These are phyloP conservation scores for Plasmodium ovale DNA, from an alignment of 169 alveolate genomes.

Conservation along the genomic window DNA sequence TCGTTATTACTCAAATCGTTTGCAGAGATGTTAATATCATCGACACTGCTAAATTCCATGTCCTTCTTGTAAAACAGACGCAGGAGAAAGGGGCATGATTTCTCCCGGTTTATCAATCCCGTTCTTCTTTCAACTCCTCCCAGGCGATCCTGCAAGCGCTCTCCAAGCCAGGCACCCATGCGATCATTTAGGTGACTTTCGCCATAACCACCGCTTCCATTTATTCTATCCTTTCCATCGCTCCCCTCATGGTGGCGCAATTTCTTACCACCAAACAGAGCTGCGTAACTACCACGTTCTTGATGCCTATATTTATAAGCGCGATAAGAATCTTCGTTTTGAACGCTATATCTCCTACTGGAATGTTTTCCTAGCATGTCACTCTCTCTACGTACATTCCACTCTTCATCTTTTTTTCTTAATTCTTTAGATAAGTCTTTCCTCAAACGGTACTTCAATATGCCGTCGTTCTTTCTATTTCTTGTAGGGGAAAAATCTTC, in stretches of 20 bases:
- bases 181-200: no score
- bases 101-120: constrained; percentile 66
- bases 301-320: no score
- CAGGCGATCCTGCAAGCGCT: no score
- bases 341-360: no score
- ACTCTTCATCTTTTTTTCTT: background rate
- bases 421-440: background rate
- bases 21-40: constrained; percentile 6
- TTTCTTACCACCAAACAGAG: background rate
- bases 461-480: background rate
- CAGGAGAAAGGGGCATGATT: constrained; percentile 58
- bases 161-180: no score
- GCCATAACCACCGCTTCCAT: no score
- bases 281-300: background rate
- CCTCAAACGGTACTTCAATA: background rate
- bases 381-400: background rate
- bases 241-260: background rate
- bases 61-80: constrained; percentile 58
- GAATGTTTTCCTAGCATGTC: no score
- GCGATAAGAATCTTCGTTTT: background rate
- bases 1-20: constrained; percentile 30
- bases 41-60: constrained; percentile 19
- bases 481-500: background rate
- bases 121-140: no score
- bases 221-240: background rate